Conservation (phyloP, 2,329 filamentous ascomycete species). For the Fusarium temperatum region DNA sequence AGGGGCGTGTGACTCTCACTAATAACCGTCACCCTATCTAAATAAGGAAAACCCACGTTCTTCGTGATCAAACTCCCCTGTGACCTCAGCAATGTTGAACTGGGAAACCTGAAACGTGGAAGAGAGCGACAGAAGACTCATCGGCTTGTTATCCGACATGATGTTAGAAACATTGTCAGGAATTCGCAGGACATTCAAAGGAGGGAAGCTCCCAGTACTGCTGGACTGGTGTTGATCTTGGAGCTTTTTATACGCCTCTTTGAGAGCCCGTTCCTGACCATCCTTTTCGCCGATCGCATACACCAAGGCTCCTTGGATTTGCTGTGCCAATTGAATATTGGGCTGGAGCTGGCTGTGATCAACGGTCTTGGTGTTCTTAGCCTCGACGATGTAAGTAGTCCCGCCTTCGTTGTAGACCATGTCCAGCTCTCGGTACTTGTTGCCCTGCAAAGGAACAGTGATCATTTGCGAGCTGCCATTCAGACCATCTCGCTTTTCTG, state of each 20-base stretch:
- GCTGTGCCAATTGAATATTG: accelerated
- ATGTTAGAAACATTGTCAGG: neutral
- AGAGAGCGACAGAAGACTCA: accelerated
- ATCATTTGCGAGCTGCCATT: neutral
- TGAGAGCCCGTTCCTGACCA: neutral
- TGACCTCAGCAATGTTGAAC: neutral
- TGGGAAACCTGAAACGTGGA: neutral
- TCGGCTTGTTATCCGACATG: accelerated
- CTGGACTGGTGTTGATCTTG: neutral
- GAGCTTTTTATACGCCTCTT: neutral
- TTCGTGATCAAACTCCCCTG: neutral
- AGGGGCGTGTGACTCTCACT: too few species aligned
- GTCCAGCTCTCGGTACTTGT: neutral
- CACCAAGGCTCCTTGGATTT: neutral
- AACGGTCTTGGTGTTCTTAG: neutral
- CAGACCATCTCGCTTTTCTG: accelerated
- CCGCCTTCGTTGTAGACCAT: neutral
- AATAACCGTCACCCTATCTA: neutral
- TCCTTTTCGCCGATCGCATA: neutral
- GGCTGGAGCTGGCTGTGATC: neutral
- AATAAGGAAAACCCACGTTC: accelerated
- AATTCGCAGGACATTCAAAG: accelerated
- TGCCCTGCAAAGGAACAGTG: neutral
- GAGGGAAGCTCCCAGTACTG: neutral
- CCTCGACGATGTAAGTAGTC: neutral